Evolutionary conservation across 163 green algal genomes (phyloP).

Genomic region (Scenedesmus sp.): DNA sequence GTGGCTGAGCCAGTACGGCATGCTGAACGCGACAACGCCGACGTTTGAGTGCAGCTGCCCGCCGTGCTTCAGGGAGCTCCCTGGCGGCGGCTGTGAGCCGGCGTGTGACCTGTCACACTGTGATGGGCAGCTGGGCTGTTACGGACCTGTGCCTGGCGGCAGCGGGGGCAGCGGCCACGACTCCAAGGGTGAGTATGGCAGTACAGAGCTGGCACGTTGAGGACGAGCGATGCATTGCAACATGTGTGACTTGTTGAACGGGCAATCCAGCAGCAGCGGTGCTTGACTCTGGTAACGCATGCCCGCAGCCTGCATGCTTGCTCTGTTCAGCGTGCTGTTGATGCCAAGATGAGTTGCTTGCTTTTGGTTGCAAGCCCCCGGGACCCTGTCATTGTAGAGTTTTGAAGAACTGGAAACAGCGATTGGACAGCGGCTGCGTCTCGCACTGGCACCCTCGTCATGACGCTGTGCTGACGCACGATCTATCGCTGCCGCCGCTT

Average conservation of each 20-base stretch:
- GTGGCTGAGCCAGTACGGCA: conserved; percentile 54
- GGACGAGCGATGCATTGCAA: no score
- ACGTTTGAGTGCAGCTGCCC: conserved; percentile 82
- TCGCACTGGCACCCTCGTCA: neutral
- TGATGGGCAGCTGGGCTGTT: conserved; percentile 59
- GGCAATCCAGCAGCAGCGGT: no score
- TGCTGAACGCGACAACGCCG: conserved; percentile 50
- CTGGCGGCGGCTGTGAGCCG: conserved; percentile 62
- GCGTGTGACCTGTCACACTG: conserved; percentile 73
- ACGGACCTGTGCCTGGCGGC: neutral
- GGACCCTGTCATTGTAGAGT: no score
- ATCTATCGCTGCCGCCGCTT: neutral
- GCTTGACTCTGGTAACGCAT: no score
- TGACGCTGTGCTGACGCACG: neutral
- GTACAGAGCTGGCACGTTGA: neutral
- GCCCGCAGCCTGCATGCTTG: no score
- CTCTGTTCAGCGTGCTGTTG: no score
- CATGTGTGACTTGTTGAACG: no score
- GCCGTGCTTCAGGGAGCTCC: conserved; percentile 75
- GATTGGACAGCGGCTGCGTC: no score
- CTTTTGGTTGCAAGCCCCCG: no score
- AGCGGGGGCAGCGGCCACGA: neutral
- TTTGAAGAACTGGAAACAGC: no score
- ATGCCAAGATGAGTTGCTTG: no score
- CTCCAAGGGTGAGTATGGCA: neutral